Evolutionary conservation across 2,329 filamentous ascomycete species (phyloP), one percentile per base, ranked within the genome.

Genomic region (Penicillium sp.): DNA sequence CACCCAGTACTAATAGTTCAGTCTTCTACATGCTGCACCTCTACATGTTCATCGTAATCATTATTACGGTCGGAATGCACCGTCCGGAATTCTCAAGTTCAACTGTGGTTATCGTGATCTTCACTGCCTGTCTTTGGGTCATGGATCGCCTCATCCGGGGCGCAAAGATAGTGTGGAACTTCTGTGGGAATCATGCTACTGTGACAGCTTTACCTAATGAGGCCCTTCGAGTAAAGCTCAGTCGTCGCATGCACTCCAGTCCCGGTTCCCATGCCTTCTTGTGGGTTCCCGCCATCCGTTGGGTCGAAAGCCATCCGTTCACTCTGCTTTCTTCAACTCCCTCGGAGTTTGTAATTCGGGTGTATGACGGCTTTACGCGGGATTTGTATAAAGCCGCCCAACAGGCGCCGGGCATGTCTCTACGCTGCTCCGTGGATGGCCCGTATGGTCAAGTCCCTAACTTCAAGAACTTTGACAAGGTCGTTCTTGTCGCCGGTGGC

Each of bases 201-300:
- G 65, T 86, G n/a, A 76, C 78, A 25, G 79, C 83, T 4, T 76
- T 86, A 2, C 74, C 82, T 5, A 71, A 81, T 51, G 79, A 81
- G 4, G 82, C 78, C 47, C 84, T 82, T 22, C 79, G 82, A 33
- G 77, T 86, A n/a, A 75, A 78, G 0, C 70, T 86, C 27, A 82
- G 82, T 67, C 76, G 79, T 3, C 79, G 79, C 1, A 56, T 75
- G 1, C 69, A 72, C 2, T 79, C 79, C 1, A 68, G 72, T 2
- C 78, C 85, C 0, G 85, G 84, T 2, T 82, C 82, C 56, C 85
- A 89, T 65, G 84, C 82, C 61, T 87, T 86, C 63, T 69, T 88
- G 29, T 88, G 84, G 83, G 79, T 88, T 6, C 86, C 85, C 0
- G 73, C 73, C 4, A 78, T 88, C 46, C 79, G 85, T 9, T 62